Base-by-base conservation (phyloP, 345 rosid genomes). In the Durio zibethinus region DNA sequence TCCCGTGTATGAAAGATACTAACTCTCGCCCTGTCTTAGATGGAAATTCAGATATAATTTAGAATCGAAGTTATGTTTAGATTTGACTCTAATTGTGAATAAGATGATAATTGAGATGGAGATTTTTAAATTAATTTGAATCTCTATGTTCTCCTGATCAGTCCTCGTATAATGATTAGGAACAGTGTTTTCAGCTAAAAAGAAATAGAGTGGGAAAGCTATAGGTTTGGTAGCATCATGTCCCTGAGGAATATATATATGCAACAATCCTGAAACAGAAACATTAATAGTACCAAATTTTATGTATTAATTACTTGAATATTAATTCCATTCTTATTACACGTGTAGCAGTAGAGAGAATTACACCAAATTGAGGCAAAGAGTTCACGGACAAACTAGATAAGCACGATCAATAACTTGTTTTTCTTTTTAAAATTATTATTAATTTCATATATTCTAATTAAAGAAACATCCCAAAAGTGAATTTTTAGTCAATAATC, bases 161-260 rank as follows among this genome's bases (percentile, higher is more conserved):
- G 33, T 45, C 16, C 50, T 63, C 21, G n/a, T n/a, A 62, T 31
- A 33, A 63, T 63, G 14, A 71, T 71, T 18, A 18, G 14, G 31
- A 59, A 7, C 8, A 33, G 7, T 53, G 57, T n/a, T 53, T 54
- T n/a, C 21, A 72, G 29, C 10, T n/a, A n/a, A 14, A 23, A 74
- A 59, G 48, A 65, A 10, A 29, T 5, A 38, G 2, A 40, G 35
- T 9, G 40, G 11, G 33, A 53, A 29, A 18, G 18, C 6, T 23
- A 48, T 35, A 86, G 86, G 85, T 83, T 80, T 80, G 3, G 85
- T 72, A 5, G 76, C 79, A 62, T 83, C 86, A 2, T 68, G 74
- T 57, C 85, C 83, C 76, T 82, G 79, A 1, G 88, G 88, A 47
- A 86, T 78, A 79, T 86, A 85, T 6, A 82, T n/a, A n/a, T n/a